These are phyloP conservation scores for Metschnikowia sp. DNA, from an alignment of 805 yeast species.

Conservation along the genomic window DNA sequence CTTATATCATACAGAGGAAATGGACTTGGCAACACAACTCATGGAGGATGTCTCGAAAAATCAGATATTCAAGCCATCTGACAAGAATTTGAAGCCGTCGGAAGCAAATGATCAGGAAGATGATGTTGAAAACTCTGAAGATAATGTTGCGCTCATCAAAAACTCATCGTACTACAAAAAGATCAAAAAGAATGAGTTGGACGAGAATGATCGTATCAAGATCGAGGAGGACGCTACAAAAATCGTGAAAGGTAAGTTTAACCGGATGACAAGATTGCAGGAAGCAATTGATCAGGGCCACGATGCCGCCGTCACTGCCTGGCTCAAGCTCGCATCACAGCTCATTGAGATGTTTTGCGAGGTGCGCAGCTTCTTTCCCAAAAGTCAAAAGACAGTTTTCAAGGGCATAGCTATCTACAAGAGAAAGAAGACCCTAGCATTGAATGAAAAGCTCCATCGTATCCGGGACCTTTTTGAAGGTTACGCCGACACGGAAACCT, in stretches of 20 bases:
- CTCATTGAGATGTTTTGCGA: constrained; percentile 78
- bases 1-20: constrained; percentile 61
- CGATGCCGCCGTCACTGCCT: constrained; percentile 61
- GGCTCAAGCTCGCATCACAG: constrained; percentile 83
- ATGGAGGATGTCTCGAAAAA: constrained; percentile 50
- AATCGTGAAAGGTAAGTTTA: constrained; percentile 54
- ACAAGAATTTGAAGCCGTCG: not conserved
- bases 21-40: constrained; percentile 52
- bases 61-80: constrained; percentile 1
- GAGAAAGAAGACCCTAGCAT: constrained; percentile 55
- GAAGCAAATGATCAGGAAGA: constrained; percentile 8
- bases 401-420: constrained; percentile 64
- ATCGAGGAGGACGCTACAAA: constrained; percentile 56
- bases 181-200: constrained; percentile 19
- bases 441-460: constrained; percentile 72
- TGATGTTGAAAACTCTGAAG: constrained; percentile 10
- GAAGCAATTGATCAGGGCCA: constrained; percentile 37
- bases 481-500: constrained; percentile 29
- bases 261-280: constrained; percentile 50
- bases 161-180: constrained; percentile 14
- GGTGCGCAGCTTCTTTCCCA: constrained; percentile 74
- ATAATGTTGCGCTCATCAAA: constrained; percentile 16
- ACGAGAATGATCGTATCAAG: constrained; percentile 46
- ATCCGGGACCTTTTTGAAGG: constrained; percentile 64
- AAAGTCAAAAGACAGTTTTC: constrained; percentile 67